Conservation (phyloP, 441 rosid species). For the Erysimum cheiri region DNA sequence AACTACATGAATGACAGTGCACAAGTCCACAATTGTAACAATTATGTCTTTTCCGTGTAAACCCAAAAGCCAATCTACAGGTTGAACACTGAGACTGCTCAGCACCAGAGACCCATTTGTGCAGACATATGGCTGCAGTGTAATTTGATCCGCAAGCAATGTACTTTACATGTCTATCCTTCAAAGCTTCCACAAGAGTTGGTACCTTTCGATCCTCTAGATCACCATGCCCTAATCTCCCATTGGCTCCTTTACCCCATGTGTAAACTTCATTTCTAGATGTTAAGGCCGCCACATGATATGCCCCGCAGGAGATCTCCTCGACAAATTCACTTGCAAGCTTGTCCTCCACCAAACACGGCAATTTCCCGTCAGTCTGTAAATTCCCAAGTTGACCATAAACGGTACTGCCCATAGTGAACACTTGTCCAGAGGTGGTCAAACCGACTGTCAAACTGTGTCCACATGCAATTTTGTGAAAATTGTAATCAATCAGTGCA, state of each 20-base stretch:
- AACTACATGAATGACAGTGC: slow-evolving; percentile 96
- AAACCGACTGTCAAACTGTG: slow-evolving; percentile 94
- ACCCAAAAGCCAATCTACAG: slow-evolving; percentile 92
- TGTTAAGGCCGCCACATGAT: slow-evolving; percentile 84
- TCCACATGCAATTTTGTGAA: slow-evolving; percentile 88
- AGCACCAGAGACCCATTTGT: slow-evolving; percentile 94
- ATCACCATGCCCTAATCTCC: slow-evolving; percentile 97
- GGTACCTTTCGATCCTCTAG: slow-evolving; percentile 88
- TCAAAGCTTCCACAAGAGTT: slow-evolving; percentile 80
- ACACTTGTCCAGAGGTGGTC: slow-evolving; percentile 81
- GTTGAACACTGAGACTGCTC: slow-evolving; percentile 96
- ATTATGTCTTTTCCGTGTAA: slow-evolving; percentile 93
- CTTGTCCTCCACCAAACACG: slow-evolving; percentile 82
- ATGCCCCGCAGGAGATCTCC: slow-evolving; percentile 92
- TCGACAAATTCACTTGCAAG: slow-evolving; percentile 76
- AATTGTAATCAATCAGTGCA: slow-evolving; percentile 82
- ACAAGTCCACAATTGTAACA: slow-evolving; percentile 97
- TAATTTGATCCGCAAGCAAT: slow-evolving; percentile 95
- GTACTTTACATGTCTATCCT: slow-evolving; percentile 86
- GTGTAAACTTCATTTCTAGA: slow-evolving; percentile 90
- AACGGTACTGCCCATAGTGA: slow-evolving; percentile 94
- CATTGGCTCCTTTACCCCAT: slow-evolving; percentile 99
- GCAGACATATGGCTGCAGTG: slow-evolving; percentile 88
- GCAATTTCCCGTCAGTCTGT: slow-evolving; percentile 75
- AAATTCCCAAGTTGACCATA: slow-evolving; percentile 95